Conservation (phyloP, 768 basidiomycete genomes). For the Phlebiopsis gigantea region DNA sequence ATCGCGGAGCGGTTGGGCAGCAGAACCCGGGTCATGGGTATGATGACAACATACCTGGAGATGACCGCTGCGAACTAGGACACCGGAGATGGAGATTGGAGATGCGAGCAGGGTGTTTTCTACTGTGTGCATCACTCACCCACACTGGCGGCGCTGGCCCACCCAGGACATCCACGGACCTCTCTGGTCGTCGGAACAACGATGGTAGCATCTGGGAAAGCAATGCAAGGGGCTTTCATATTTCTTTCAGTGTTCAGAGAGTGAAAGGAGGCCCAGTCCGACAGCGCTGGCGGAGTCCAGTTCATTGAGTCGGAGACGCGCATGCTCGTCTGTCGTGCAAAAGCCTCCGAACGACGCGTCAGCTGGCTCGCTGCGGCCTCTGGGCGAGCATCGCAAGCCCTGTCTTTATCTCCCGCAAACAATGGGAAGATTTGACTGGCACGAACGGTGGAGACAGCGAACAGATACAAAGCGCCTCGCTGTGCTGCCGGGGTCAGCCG, state of each 20-base stretch:
- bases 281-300: background rate
- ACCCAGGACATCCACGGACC: background rate
- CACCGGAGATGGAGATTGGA: background rate
- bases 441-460: background rate
- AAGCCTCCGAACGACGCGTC: background rate
- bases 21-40: background rate
- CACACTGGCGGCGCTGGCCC: background rate
- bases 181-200: background rate
- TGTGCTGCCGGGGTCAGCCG: background rate
- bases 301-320: background rate
- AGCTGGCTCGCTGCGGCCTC: background rate
- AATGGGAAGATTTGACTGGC: background rate
- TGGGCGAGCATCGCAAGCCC: background rate
- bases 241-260: background rate
- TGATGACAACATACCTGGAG: background rate
- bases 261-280: background rate
- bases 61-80: background rate
- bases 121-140: background rate
- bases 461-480: background rate
- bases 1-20: background rate
- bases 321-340: background rate
- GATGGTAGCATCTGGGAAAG: too few species aligned
- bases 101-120: background rate
- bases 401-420: background rate
- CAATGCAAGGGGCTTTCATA: background rate